Evolutionary conservation across 2,329 filamentous ascomycete species (phyloP).

Genomic region (Cytospora piceae): DNA sequence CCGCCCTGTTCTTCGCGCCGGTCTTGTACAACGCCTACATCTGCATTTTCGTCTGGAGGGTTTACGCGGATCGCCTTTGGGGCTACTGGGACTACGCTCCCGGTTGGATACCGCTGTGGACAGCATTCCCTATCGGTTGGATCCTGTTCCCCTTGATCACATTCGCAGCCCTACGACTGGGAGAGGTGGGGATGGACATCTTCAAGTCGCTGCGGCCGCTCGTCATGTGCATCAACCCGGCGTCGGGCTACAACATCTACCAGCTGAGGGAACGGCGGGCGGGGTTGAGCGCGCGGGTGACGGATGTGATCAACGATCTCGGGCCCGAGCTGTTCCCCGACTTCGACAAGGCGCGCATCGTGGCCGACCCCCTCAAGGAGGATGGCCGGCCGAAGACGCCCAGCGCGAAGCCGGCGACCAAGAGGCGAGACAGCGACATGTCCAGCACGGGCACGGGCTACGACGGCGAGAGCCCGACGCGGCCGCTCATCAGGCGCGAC

Average conservation of each 20-base stretch:
- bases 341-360: constrained; percentile 77
- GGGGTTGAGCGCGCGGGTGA: constrained; percentile 79
- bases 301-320: constrained; percentile 89
- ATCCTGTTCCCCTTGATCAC: constrained; percentile 85
- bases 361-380: constrained; percentile 57
- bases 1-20: constrained; percentile 82
- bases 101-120: constrained; percentile 77
- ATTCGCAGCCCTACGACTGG: constrained; percentile 90
- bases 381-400: constrained; percentile 38
- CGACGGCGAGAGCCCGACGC: constrained; percentile 40
- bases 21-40: constrained; percentile 84
- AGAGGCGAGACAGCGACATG: constrained; percentile 53
- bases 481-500: constrained; percentile 48
- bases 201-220: constrained; percentile 91
- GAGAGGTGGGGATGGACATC: constrained; percentile 99
- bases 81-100: constrained; percentile 86
- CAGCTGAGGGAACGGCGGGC: constrained; percentile 74
- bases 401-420: constrained; percentile 33
- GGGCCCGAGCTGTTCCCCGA: constrained; percentile 98
- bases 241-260: constrained; percentile 80
- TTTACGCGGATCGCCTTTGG: constrained; percentile 79
- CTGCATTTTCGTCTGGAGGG: constrained; percentile 72
- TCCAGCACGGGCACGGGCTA: constrained; percentile 43
- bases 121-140: constrained; percentile 74
- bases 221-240: constrained; percentile 81